Evolutionary conservation across 1,284 basidiomycete genomes (phyloP).

Genomic region (Moesziomyces antarcticus): DNA sequence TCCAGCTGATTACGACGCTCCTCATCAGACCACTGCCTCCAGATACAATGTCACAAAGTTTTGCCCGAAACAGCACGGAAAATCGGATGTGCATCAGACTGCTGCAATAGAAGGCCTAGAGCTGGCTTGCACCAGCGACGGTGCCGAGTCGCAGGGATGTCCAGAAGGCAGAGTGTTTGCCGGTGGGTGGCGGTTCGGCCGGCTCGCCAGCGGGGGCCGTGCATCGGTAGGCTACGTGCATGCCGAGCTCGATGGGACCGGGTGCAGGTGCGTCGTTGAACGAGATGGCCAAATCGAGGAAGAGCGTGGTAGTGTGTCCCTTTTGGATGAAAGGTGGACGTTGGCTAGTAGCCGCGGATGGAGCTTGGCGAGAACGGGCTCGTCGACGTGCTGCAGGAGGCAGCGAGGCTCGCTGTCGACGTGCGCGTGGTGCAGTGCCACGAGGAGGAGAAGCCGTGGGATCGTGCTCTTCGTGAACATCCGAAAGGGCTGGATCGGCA

Average conservation of each 20-base stretch:
- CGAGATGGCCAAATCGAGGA: conserved; percentile 33
- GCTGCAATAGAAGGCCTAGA: too few relatives aligned
- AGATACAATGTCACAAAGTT: too few relatives aligned
- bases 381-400: neutral
- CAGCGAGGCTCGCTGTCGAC: neutral
- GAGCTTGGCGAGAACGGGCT: conserved; percentile 1
- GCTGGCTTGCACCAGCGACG: conserved; percentile 1
- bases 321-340: conserved; percentile 31
- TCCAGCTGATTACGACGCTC: too few relatives aligned
- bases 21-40: too few relatives aligned
- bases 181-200: neutral
- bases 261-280: conserved; percentile 11
- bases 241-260: conserved; percentile 32
- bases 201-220: conserved; percentile 1
- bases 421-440: neutral
- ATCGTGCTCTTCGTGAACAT: conserved; percentile 10
- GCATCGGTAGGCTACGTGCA: conserved; percentile 55
- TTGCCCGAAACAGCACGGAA: too few relatives aligned
- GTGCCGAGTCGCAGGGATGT: conserved; percentile 25
- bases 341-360: neutral
- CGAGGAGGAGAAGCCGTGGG: too few relatives aligned
- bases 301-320: conserved; percentile 36
- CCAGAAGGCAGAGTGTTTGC: conserved; percentile 35
- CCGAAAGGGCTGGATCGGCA: neutral
- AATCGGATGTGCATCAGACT: too few relatives aligned